Evolutionary conservation across 2,329 filamentous ascomycete genomes (phyloP).

Genomic region (Trichoderma sp.): DNA sequence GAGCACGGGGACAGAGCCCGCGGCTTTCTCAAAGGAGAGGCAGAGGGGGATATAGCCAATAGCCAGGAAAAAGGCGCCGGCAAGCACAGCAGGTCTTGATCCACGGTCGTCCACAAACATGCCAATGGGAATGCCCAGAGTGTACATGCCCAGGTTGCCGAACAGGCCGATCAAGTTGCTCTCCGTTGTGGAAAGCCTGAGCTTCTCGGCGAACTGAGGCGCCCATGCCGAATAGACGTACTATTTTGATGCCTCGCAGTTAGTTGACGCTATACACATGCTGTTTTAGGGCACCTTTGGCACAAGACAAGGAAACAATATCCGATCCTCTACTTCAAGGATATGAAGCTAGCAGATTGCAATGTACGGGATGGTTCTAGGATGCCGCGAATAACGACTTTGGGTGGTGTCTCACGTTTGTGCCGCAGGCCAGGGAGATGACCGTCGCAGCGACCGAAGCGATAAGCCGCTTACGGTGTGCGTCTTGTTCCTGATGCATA

Average conservation of each 20-base stretch:
- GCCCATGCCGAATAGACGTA: constrained; percentile 99
- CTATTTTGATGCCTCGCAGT: constrained; percentile 44
- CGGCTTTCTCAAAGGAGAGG: constrained; percentile 69
- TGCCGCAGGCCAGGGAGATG: constrained; percentile 86
- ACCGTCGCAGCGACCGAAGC: constrained; percentile 82
- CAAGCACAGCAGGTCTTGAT: constrained; percentile 72
- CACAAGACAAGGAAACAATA: neutral
- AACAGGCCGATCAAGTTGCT: constrained; percentile 86
- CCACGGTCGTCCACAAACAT: constrained; percentile 82
- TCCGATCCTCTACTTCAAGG: too few relatives aligned
- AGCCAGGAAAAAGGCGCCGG: constrained; percentile 70
- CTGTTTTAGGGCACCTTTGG: neutral
- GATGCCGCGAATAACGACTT: neutral
- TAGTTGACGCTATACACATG: neutral
- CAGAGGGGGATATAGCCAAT: constrained; percentile 85
- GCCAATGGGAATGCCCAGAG: constrained; percentile 82
- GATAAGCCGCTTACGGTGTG: constrained; percentile 55
- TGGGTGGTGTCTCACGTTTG: constrained; percentile 63
- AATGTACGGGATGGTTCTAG: neutral
- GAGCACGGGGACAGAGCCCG: constrained; percentile 58
- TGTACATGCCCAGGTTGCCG: constrained; percentile 93
- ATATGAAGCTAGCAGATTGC: neutral
- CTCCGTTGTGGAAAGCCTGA: constrained; percentile 87
- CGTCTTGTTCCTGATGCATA: constrained; percentile 19
- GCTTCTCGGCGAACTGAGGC: constrained; percentile 84